Percentiles rank a stretch among this genome's conserved stretches.
These are phyloP conservation scores for Citrullus amarus DNA, from an alignment of 306 rosid species.

Conservation along the genomic window DNA sequence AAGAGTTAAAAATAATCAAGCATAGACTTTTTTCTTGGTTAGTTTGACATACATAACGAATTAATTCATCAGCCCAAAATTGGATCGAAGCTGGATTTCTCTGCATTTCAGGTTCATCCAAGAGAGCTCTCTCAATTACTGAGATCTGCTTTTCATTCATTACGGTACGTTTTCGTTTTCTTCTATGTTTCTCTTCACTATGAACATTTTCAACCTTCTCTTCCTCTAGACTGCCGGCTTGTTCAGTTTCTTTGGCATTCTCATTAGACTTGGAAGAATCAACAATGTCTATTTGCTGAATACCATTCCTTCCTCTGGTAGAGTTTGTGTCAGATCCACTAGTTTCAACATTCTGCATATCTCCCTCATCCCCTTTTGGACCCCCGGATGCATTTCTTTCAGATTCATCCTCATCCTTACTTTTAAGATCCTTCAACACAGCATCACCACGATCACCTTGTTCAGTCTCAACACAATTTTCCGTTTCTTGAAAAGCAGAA, in stretches of 20 bases:
- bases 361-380: constrained; percentile 36
- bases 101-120: constrained; percentile 93
- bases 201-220: constrained; percentile 52
- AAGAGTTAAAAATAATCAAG: neutral
- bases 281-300: constrained; percentile 29
- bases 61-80: constrained; percentile 75
- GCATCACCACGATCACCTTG: constrained; percentile 33
- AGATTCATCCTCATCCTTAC: constrained; percentile 38
- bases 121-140: constrained; percentile 60
- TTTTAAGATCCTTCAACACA: constrained; percentile 19
- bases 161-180: constrained; percentile 81
- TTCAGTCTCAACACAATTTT: constrained; percentile 31
- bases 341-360: constrained; percentile 66
- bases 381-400: constrained; percentile 33
- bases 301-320: constrained; percentile 48
- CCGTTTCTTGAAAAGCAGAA: constrained; percentile 47
- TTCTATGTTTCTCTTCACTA: constrained; percentile 43
- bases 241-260: constrained; percentile 27
- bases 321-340: constrained; percentile 83
- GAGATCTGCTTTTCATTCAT: constrained; percentile 72
- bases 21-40: neutral
- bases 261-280: constrained; percentile 41
- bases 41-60: constrained; percentile 48
- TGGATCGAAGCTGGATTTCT: constrained; percentile 58
- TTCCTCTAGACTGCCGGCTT: constrained; percentile 48